Evolutionary conservation across 2,329 filamentous ascomycete genomes (phyloP).

Genomic region (Aspergillus viridinutans): DNA sequence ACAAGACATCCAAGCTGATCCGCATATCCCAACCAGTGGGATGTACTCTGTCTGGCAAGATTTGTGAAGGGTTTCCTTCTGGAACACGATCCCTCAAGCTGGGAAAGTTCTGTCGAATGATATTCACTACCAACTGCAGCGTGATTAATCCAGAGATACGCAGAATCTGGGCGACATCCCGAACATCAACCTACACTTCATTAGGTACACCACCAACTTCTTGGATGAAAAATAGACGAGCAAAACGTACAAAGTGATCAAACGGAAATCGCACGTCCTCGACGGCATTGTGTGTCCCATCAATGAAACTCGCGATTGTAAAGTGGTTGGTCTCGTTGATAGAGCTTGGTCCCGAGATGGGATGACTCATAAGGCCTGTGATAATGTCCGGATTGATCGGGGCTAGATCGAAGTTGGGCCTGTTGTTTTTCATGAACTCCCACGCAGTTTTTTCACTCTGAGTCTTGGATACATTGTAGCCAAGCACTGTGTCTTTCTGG

Average conservation of each 20-base stretch:
- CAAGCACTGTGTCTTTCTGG: conserved; percentile 9
- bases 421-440: conserved; percentile 12
- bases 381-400: conserved; percentile 20
- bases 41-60: conserved; percentile 16
- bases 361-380: conserved; percentile 19
- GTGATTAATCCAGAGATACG: conserved; percentile 46
- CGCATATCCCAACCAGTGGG: conserved; percentile 19
- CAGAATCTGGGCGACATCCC: conserved; percentile 28
- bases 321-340: conserved; percentile 22
- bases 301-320: conserved; percentile 19
- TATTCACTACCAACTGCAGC: conserved; percentile 44
- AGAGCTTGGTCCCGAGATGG: conserved; percentile 10
- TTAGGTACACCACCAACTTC: background rate
- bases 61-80: conserved; percentile 30
- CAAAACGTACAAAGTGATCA: conserved; percentile 10
- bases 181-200: conserved; percentile 8
- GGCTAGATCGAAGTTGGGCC: conserved; percentile 10
- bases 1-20: conserved; percentile 10
- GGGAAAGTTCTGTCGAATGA: conserved; percentile 48
- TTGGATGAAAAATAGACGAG: background rate
- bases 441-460: conserved; percentile 12
- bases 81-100: conserved; percentile 49
- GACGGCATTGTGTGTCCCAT: conserved; percentile 15
- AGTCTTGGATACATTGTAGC: conserved; percentile 14
- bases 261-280: conserved; percentile 16